Evolutionary conservation across 2,329 filamentous ascomycete species (phyloP).

Genomic region (Calonectria montana): DNA sequence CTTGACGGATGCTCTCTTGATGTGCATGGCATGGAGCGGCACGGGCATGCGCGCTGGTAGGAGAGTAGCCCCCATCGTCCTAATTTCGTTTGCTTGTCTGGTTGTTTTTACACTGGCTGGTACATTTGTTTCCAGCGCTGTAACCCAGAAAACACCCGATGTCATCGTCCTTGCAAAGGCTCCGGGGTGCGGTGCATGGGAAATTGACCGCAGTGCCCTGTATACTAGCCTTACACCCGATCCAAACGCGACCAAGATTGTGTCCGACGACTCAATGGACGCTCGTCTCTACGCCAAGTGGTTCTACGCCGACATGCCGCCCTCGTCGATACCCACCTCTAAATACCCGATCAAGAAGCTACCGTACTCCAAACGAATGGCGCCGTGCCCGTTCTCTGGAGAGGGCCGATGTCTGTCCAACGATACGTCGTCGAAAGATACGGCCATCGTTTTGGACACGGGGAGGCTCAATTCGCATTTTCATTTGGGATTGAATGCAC

Average conservation of each 20-base stretch:
- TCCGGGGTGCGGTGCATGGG: background rate
- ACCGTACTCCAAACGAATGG: background rate
- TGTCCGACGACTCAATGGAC: background rate
- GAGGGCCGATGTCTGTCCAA: background rate
- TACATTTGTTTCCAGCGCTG: background rate
- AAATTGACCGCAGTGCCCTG: background rate
- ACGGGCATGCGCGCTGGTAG: background rate
- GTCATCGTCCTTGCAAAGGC: background rate
- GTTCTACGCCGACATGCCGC: conserved; percentile 1
- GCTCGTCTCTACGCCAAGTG: background rate
- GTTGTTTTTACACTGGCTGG: background rate
- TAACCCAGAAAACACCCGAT: background rate
- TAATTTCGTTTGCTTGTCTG: background rate
- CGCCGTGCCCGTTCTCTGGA: background rate
- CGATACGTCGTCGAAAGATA: background rate
- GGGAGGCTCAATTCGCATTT: background rate
- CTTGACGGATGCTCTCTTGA: background rate
- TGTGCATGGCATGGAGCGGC: background rate
- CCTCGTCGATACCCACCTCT: background rate
- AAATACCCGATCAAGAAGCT: background rate
- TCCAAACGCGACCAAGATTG: background rate
- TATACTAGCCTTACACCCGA: no score
- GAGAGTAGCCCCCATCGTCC: background rate
- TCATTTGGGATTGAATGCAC: background rate
- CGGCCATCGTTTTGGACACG: background rate